phyloP scores from a whole-genome alignment of 768 basidiomycete species.

The Tylopilus sp. region DNA sequence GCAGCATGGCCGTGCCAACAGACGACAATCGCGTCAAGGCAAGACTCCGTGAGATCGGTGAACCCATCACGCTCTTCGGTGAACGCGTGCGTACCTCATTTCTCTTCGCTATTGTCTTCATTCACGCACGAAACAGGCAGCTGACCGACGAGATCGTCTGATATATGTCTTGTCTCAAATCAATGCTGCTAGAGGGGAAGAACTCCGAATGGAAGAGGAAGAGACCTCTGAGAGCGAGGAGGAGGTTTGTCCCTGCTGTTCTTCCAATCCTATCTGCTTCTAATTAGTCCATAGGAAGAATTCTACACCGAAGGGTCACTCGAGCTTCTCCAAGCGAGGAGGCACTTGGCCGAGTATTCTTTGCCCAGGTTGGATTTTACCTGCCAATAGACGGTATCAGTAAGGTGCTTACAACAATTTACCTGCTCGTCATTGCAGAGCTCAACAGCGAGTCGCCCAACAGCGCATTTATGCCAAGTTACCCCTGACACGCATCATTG shows the following conservation, averaged over 20 bases:
- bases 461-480: constrained; percentile 89
- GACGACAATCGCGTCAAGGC: constrained; percentile 93
- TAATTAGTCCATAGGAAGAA: constrained; percentile 59
- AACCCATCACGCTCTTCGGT: constrained; percentile 96
- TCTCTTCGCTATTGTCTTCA: constrained; percentile 1
- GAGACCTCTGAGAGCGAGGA: constrained; percentile 70
- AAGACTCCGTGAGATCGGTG: constrained; percentile 86
- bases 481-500: constrained; percentile 85
- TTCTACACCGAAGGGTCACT: constrained; percentile 93
- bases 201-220: constrained; percentile 69
- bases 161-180: constrained; percentile 95
- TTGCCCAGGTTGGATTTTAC: constrained; percentile 86
- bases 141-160: constrained; percentile 92
- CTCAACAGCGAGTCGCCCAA: constrained; percentile 89
- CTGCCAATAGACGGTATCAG: constrained; percentile 48
- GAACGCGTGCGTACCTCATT: constrained; percentile 74
- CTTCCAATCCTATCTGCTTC: background rate
- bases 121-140: constrained; percentile 56
- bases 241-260: constrained; percentile 46
- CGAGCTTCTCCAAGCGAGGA: constrained; percentile 80
- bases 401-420: constrained; percentile 75
- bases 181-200: constrained; percentile 81
- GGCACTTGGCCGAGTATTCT: constrained; percentile 89
- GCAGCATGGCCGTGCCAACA: constrained; percentile 92
- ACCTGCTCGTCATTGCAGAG: constrained; percentile 61